Base-by-base conservation (phyloP, 495 filamentous ascomycete species). In the Talaromyces proteolyticus region DNA sequence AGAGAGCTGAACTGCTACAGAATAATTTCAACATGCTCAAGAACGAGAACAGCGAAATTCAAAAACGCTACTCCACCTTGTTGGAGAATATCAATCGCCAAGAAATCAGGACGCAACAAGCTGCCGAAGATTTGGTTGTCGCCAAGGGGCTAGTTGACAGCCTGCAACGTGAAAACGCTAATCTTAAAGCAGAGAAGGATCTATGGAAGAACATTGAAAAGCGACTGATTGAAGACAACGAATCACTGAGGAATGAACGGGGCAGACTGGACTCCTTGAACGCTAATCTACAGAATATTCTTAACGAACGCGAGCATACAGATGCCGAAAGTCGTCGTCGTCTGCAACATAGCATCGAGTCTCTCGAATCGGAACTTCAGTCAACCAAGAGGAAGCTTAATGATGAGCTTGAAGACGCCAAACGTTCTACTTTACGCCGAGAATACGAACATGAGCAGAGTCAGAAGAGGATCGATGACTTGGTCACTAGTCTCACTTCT, bases 161-260 rank as follows among this genome's bases (percentile, higher is more conserved):
- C 57, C 78, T 97, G 68, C 88, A 91, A 18, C 89, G 85, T 41
- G 93, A 97, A 55, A 92, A 80, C 52, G 87, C 90, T 17, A 96
- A 95, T 63, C 80, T 95, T 10, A 94, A 92, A 63, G 91, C 91
- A 0, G 92, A 96, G 59, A 94, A 92, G 63, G 83, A 84, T 3
- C 73, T 97, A 19, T 92, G 85, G 87, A 95, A 92, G 68, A 87
- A 79, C 42, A 92, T 96, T 50, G 89, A 97, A 61, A 84, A 87
- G 53, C 80, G 94, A 34, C 74, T 96, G 17, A 84, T 74, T 52
- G 87, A 91, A 42, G 94, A 97, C 53, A 94, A 89, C 47, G 87
- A 91, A 53, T 79, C 70, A 11, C 72, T 96, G n/a, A 72, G 86
- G 26, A 86, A 94, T 51, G 94, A 98, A 61, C 84, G 86, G 38